Base-by-base conservation (phyloP, 2,329 filamentous ascomycete species). In the Aureobasidium subglaciale region DNA sequence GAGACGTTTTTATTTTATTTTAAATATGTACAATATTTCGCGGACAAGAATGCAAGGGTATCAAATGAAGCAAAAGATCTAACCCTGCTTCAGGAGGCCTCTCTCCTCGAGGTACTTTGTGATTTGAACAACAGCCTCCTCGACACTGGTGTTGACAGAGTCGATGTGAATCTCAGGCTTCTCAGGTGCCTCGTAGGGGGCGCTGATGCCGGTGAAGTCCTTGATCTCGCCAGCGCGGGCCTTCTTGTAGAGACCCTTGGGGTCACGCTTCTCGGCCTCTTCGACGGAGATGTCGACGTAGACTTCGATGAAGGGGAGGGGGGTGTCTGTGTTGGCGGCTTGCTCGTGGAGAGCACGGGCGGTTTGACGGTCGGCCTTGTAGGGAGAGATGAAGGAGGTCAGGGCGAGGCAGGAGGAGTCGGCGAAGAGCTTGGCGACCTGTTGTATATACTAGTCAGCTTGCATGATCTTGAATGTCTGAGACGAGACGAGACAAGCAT, bases 221-320 rank as follows among this genome's bases (percentile, higher is more conserved):
- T 95, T 93, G 73, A 97, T 97, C 71, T 95, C 84, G 41, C 93
- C 93, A 50, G 88, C 86, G 41, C 92, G 79, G 11, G 93, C 93
- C 82, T 96, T 96, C 81, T 96, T 96, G 77, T 99, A 99, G 59
- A 97, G 76, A 5, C 92, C 93, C 83, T 99, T 99, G 46, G 93
- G 93, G 69, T 99, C 93, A 60, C 93, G 84, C 81, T 92, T 79
- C 82, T 97, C 92, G 34, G 93, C 92, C 41, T 93, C 89, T 72
- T 90, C 88, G 63, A 97, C 80, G 13, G 90, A 88, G 11, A 97
- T 84, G 72, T 99, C 90, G 60, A 99, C 86, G 68, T 84, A 95
- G 57, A 97, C 90, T 75, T 99, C 93, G 62, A 99, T 81, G 70
- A 99, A 99, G 9, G 88, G 86, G 56, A 97, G 80, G 0, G 87